Evolutionary conservation across 2,329 filamentous ascomycete genomes (phyloP).

Genomic region (Trichoderma cornu-damae): DNA sequence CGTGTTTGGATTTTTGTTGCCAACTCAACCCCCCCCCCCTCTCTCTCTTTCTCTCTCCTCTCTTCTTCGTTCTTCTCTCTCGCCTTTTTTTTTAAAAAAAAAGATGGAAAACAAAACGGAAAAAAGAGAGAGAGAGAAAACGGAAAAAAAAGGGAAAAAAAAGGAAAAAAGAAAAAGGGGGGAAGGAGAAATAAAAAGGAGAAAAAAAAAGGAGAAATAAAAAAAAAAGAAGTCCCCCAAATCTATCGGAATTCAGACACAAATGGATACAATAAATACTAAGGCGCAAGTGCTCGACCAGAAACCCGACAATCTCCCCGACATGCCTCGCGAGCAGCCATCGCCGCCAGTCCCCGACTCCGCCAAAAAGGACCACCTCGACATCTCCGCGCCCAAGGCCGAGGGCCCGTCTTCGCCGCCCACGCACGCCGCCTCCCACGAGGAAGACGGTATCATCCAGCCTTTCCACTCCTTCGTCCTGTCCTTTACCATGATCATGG

Average conservation of each 20-base stretch:
- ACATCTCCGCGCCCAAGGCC: conserved; percentile 34
- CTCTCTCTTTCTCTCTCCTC: background rate
- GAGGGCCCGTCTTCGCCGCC: background rate
- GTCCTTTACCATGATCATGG: conserved; percentile 93
- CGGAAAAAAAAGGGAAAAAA: too few relatives aligned
- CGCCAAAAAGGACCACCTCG: conserved; percentile 59
- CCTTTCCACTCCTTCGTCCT: conserved; percentile 85
- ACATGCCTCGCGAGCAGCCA: conserved; percentile 69
- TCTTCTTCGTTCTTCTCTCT: background rate
- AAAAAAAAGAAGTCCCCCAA: too few relatives aligned
- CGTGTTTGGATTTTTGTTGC: too few relatives aligned
- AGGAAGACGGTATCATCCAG: conserved; percentile 62
- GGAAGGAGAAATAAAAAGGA: too few relatives aligned
- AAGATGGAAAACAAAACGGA: too few relatives aligned
- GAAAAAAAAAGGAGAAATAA: too few relatives aligned
- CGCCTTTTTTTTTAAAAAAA: too few relatives aligned
- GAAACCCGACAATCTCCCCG: conserved; percentile 79
- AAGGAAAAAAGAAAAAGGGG: too few relatives aligned
- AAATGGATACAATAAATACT: conserved; percentile 16
- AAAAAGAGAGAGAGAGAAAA: too few relatives aligned
- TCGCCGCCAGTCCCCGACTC: conserved; percentile 64
- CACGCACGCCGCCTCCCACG: conserved; percentile 32
- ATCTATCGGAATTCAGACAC: too few relatives aligned
- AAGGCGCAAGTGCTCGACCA: conserved; percentile 34
- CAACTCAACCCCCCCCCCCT: background rate